Base-by-base conservation (phyloP, 2,329 filamentous ascomycete genomes). In the Parastagonospora nodorum region DNA sequence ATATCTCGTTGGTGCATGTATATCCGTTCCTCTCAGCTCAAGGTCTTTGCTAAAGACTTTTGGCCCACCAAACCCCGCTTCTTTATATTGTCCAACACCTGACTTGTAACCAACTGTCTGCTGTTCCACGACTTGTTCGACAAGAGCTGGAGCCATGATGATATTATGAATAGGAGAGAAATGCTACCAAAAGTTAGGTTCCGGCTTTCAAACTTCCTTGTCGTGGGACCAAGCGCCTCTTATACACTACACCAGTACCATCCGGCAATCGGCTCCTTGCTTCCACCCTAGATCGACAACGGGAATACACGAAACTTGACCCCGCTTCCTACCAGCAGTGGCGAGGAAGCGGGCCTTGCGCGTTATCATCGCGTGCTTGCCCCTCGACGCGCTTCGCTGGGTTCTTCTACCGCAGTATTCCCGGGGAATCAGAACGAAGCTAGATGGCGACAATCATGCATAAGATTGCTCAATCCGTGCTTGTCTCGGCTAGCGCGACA, bases 1-100 rank as follows among this genome's bases (percentile, higher is more conserved):
- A 59, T 89, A 92, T 67, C 84, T 80, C 5, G 82, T 81, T 8
- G 82, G 79, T 12, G 80, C 75, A 59, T 83, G 77, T 53, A 78
- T 81, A 2, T 68, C 77, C 9, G 78, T 80, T 4, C 83, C 83
- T 42, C 83, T 75, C 32, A 82, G 58, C 57, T 85, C 83, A 4
- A 74, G 69, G 0, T 83, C 80, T 53, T 79, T 78, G 42, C 78
- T 75, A 54, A 74, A 79, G 5, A 67, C 69, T 35, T 71, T 72
- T 1, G 75, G 75, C 9, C 74, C 74, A 53, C 72, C 71, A 40
- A 72, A 71, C 45, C 74, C 78, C 4, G 77, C 75, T 50, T 79
- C 77, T 54, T 79, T 66, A 50, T 71, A 70, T 29, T 72, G 62
- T 8, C 67, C 70, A 43, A 64, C 63, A 14, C 69, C 69, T n/a